Base-by-base conservation (phyloP, 257 asterid species). In the Rubia yunnanensis region DNA sequence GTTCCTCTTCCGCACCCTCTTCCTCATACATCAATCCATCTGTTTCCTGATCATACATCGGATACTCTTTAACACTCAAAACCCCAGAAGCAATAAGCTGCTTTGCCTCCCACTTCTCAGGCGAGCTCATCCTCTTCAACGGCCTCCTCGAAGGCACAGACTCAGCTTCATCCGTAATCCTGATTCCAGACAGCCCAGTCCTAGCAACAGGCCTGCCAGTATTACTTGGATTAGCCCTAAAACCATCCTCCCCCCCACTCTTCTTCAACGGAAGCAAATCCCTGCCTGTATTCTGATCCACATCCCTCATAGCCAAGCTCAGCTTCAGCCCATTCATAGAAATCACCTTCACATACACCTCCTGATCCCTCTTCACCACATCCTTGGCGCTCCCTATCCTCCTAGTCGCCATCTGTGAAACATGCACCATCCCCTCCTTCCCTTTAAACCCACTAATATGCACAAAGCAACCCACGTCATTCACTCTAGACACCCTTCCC, bases 21-120 rank as follows among this genome's bases (percentile, higher is more conserved):
- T 92, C 98, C 77, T 84, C 89, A 80, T 86, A 88, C 75, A 92
- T 77, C 80, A 86, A 24, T 30, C 96, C 96, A 66, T 88, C 90
- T 54, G 79, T 84, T 10, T 92, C 96, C 10, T 92, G 95, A 65
- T 92, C 96, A 75, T 79, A 92, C 86, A 84, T 81, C 4, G 95
- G 95, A 66, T 77, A 71, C 35, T 92, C 98, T 71, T 84, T 84
- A 31, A 81, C 70, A 15, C 92, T 78, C 85, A 92, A 69, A 75
- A 88, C 96, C 32, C 96, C 95, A 17, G 96, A 79, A 70, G 95
- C 96, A 66, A 88, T 84, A 52, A 92, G 83, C 53, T 92, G 96
- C 75, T 92, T 84, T 7, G 96, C 96, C 80, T 92, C 98, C 98
- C 98, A 92, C 61, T 71, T 79, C 85, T 92, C 96, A 5, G 98